Conservation (phyloP, 257 asterid species). For the Penstemon eatonii region DNA sequence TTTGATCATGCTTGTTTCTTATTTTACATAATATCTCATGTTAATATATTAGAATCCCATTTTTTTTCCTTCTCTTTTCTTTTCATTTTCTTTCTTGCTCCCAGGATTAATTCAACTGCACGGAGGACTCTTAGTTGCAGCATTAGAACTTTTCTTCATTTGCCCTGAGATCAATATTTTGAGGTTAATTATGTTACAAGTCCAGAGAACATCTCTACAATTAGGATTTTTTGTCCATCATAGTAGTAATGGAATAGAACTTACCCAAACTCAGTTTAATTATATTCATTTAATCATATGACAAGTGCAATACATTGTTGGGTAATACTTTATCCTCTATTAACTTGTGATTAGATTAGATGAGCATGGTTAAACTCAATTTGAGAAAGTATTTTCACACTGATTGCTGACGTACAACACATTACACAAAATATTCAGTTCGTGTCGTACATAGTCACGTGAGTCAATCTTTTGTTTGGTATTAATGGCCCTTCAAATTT, state of each 20-base stretch:
- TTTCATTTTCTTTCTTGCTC: background rate
- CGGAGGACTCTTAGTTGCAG: constrained; percentile 9
- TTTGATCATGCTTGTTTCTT: constrained; percentile 9
- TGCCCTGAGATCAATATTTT: background rate
- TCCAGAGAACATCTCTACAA: background rate
- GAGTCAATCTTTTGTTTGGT: background rate
- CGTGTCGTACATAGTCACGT: background rate
- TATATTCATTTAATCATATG: no score
- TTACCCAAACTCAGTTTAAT: no score
- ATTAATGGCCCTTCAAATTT: constrained; percentile 9
- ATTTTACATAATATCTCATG: background rate
- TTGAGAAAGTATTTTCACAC: no score
- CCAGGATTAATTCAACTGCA: constrained; percentile 33
- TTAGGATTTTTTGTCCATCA: background rate
- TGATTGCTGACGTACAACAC: background rate
- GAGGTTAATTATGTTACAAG: background rate
- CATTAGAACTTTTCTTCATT: constrained; percentile 9
- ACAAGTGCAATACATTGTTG: no score
- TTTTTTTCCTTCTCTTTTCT: background rate
- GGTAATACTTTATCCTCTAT: no score
- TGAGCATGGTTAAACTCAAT: no score
- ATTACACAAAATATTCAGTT: no score
- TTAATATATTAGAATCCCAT: background rate
- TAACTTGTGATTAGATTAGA: no score
- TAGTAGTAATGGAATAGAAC: background rate